Evolutionary conservation across 2,329 filamentous ascomycete species (phyloP).

Genomic region (Ophioceras dolichostomum): DNA sequence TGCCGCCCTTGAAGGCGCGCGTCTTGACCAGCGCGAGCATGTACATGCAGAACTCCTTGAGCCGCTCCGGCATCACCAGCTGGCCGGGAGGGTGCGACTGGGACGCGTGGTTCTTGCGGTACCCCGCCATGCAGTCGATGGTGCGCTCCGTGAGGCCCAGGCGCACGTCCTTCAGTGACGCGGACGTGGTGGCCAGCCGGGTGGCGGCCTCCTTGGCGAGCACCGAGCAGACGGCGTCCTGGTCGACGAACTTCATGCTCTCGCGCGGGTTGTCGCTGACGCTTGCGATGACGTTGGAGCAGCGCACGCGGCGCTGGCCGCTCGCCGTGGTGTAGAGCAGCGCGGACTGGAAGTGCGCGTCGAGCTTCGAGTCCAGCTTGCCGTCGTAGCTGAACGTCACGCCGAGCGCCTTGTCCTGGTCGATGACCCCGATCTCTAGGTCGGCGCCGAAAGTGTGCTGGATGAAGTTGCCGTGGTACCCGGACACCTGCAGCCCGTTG

Average conservation of each 20-base stretch:
- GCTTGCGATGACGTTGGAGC: constrained; percentile 85
- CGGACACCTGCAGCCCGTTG: constrained; percentile 83
- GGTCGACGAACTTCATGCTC: constrained; percentile 84
- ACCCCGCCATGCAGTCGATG: constrained; percentile 82
- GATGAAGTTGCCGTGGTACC: constrained; percentile 94
- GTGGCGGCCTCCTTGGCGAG: constrained; percentile 89
- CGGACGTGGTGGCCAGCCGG: constrained; percentile 61
- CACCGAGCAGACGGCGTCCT: constrained; percentile 81
- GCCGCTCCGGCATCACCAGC: constrained; percentile 84
- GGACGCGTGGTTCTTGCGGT: constrained; percentile 80
- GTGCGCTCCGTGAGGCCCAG: constrained; percentile 78
- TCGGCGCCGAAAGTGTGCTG: constrained; percentile 94
- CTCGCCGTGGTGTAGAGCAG: constrained; percentile 86
- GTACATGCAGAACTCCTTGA: constrained; percentile 97
- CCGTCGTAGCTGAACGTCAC: constrained; percentile 93
- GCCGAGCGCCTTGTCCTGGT: constrained; percentile 85
- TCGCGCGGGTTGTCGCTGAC: constrained; percentile 79
- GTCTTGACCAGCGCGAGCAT: constrained; percentile 83
- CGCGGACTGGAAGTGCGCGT: constrained; percentile 95
- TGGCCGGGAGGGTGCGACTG: constrained; percentile 81
- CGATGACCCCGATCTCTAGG: constrained; percentile 83
- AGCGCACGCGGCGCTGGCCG: constrained; percentile 81
- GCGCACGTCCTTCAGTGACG: constrained; percentile 72
- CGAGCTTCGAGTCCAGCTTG: constrained; percentile 91
- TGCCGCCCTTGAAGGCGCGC: constrained; percentile 84